These are phyloP conservation scores for Kodamaea leandrae DNA, from an alignment of 805 yeast species.

Conservation along the genomic window DNA sequence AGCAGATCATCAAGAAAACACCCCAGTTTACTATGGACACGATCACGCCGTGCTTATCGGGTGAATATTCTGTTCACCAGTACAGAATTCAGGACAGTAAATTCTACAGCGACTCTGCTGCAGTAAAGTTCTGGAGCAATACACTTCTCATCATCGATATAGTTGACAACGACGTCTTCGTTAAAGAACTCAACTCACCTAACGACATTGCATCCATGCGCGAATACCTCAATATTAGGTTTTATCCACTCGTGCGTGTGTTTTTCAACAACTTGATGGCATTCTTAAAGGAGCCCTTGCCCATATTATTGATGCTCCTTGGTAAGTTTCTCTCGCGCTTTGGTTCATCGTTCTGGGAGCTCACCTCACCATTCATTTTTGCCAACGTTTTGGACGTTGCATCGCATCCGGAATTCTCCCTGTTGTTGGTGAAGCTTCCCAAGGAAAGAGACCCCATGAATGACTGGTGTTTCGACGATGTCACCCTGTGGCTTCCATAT, in stretches of 20 bases:
- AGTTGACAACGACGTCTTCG: constrained; percentile 34
- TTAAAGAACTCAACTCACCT: constrained; percentile 26
- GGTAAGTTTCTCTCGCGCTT: constrained; percentile 42
- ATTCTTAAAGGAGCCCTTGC: constrained; percentile 47
- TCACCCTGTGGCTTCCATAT: constrained; percentile 55
- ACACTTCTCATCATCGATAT: constrained; percentile 34
- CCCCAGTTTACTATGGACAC: constrained; percentile 3
- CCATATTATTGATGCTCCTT: constrained; percentile 54
- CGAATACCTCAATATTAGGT: constrained; percentile 27
- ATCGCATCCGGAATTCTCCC: constrained; percentile 48
- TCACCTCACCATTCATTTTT: constrained; percentile 52
- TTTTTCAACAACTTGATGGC: constrained; percentile 54
- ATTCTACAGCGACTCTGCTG: constrained; percentile 40
- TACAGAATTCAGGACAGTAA: constrained; percentile 53
- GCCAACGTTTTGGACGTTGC: constrained; percentile 59
- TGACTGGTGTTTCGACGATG: constrained; percentile 25
- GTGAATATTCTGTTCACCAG: constrained; percentile 55
- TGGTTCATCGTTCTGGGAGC: constrained; percentile 51
- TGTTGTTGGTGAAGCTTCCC: constrained; percentile 6
- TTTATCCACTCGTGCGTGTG: constrained; percentile 36
- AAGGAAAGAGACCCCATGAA: constrained; percentile 2
- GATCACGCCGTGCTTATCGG: constrained; percentile 20
- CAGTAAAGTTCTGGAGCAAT: constrained; percentile 49
- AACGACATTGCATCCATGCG: constrained; percentile 30
- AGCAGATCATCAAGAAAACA: background rate